Percentiles rank a stretch among this genome's conserved stretches.
phyloP scores from a whole-genome alignment of 2,329 filamentous ascomycete genomes.

The Ascochyta koolunga region DNA sequence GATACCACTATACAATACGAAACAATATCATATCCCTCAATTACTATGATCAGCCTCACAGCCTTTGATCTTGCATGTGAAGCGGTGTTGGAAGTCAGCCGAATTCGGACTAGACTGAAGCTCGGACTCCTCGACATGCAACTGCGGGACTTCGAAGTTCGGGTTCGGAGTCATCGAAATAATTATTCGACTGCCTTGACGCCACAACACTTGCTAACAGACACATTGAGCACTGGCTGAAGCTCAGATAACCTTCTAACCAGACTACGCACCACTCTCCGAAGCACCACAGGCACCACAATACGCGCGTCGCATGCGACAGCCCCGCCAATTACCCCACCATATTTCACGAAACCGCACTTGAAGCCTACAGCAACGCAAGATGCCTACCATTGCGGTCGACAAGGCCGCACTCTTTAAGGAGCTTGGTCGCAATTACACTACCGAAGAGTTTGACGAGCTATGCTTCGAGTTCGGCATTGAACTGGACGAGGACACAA shows the following conservation, averaged over 20 bases:
- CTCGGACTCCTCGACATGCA: slow-evolving; percentile 6
- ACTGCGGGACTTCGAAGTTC: slow-evolving; percentile 12
- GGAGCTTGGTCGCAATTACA: slow-evolving; percentile 88
- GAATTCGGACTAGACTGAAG: slow-evolving; percentile 7
- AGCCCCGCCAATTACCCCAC: slow-evolving; percentile 42
- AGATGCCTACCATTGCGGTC: slow-evolving; percentile 95
- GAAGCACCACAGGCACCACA: slow-evolving; percentile 16
- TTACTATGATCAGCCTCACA: neutral
- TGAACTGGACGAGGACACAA: slow-evolving; percentile 87
- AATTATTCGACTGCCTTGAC: slow-evolving; percentile 9
- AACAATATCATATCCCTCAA: slow-evolving; percentile 1
- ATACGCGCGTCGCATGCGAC: slow-evolving; percentile 28
- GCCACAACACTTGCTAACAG: slow-evolving; percentile 9
- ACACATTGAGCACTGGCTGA: neutral
- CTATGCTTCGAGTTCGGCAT: slow-evolving; percentile 99
- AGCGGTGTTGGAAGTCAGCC: neutral
- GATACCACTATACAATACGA: slow-evolving; percentile 21
- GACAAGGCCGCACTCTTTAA: slow-evolving; percentile 96
- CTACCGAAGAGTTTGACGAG: slow-evolving; percentile 93
- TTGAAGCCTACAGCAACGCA: slow-evolving; percentile 39
- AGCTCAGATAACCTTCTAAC: neutral
- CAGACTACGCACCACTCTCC: neutral
- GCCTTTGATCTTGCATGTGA: slow-evolving; percentile 1
- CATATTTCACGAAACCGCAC: slow-evolving; percentile 22
- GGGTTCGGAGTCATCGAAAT: slow-evolving; percentile 17